These are phyloP conservation scores for Thalassiosira profunda DNA, from an alignment of 108 stramenopile genomes.

Conservation along the genomic window DNA sequence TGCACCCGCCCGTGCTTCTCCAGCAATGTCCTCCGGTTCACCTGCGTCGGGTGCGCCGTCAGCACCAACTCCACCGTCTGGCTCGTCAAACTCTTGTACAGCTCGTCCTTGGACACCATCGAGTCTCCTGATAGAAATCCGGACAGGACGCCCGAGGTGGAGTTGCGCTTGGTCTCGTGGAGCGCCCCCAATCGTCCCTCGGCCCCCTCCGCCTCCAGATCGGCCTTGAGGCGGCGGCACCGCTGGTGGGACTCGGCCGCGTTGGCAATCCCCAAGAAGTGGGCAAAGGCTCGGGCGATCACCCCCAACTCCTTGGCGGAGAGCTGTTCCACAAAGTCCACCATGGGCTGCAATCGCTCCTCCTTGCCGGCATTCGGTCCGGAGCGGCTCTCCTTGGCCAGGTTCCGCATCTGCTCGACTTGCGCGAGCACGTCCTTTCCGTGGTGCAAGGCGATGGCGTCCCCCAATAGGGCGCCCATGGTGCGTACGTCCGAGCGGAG, in stretches of 20 bases:
- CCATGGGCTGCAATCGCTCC: constrained; percentile 56
- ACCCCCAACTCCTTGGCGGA: constrained; percentile 64
- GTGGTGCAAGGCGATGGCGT: constrained; percentile 65
- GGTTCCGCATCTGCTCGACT: constrained; percentile 66
- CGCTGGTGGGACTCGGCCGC: constrained; percentile 88
- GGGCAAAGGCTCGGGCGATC: constrained; percentile 78
- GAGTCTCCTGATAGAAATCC: constrained; percentile 46
- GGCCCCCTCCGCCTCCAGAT: too few species aligned
- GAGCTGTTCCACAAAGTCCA: constrained; percentile 43
- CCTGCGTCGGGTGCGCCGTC: constrained; percentile 98
- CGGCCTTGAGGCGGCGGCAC: constrained; percentile 54
- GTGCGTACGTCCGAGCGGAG: constrained; percentile 79
- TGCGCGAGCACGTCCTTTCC: constrained; percentile 69
- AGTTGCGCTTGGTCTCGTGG: constrained; percentile 41
- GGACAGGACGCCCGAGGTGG: constrained; percentile 73
- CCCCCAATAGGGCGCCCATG: constrained; percentile 81
- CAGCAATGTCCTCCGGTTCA: constrained; percentile 94
- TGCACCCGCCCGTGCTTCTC: constrained; percentile 82
- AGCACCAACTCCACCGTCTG: constrained; percentile 95
- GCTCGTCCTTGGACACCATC: constrained; percentile 50
- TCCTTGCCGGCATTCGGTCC: constrained; percentile 47
- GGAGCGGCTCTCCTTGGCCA: constrained; percentile 67
- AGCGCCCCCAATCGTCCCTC: constrained; percentile 33
- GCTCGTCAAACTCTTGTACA: constrained; percentile 75
- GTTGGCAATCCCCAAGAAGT: constrained; percentile 88